Conservation (phyloP, 2,329 filamentous ascomycete genomes). For the Ceratocystis papillata region DNA sequence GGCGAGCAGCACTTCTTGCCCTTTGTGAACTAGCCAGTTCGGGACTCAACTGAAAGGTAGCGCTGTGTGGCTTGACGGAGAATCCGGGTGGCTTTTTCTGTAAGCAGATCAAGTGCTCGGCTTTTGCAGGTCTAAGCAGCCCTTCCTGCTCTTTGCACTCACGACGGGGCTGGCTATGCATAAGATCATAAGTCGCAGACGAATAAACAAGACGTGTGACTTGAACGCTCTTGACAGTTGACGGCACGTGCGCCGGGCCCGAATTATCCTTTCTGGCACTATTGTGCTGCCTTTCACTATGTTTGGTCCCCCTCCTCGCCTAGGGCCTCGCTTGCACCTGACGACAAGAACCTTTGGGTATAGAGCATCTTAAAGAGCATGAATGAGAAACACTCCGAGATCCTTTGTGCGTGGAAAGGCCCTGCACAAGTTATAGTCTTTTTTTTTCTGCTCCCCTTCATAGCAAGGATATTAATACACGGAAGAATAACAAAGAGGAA, state of each 20-base stretch:
- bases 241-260: not conserved
- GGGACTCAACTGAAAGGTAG: constrained; percentile 9
- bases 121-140: not conserved
- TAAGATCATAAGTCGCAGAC: not conserved
- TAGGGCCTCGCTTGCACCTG: not conserved
- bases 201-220: not conserved
- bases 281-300: not conserved
- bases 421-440: not conserved
- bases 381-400: not conserved
- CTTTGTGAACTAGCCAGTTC: not conserved
- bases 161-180: not conserved
- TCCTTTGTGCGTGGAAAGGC: not conserved
- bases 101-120: not conserved
- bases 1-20: not conserved
- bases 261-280: not conserved
- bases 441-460: not conserved
- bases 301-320: not conserved
- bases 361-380: not conserved
- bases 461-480: too few relatives aligned
- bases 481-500: too few relatives aligned
- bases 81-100: not conserved
- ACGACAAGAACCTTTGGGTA: not conserved
- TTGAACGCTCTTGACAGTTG: not conserved
- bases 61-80: constrained; percentile 11
- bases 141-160: not conserved